phyloP scores from a whole-genome alignment of 1,139 yeast species.

The Protomyces lactucae-debilis region DNA sequence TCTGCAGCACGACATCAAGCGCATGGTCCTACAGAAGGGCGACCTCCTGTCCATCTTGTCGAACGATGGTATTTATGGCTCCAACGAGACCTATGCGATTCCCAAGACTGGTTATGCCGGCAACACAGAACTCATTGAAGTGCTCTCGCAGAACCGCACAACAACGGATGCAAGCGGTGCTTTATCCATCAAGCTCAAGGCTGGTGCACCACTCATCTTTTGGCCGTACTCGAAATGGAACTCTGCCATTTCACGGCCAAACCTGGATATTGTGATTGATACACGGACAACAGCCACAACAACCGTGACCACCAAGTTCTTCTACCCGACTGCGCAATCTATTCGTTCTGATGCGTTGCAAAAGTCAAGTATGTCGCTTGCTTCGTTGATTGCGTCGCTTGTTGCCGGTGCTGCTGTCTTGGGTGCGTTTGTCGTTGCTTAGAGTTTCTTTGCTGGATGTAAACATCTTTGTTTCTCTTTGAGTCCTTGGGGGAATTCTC shows the following conservation, averaged over 20 bases:
- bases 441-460: too few species aligned
- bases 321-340: conserved; percentile 9
- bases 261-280: conserved; percentile 6
- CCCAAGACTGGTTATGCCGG: conserved; percentile 19
- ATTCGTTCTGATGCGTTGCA: conserved; percentile 3
- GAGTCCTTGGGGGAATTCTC: too few species aligned
- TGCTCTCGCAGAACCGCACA: conserved; percentile 13
- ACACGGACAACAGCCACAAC: conserved; percentile 26
- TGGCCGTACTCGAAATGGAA: conserved; percentile 24
- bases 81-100: conserved; percentile 5
- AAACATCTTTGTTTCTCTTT: not conserved
- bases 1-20: conserved; percentile 10
- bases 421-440: not conserved
- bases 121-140: conserved; percentile 19
- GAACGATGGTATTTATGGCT: conserved; percentile 24
- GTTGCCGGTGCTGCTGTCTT: not conserved
- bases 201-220: conserved; percentile 27
- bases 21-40: conserved; percentile 16
- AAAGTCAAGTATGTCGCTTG: conserved; percentile 13
- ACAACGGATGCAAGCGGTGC: conserved; percentile 22
- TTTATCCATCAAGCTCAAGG: conserved; percentile 8
- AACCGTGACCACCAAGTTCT: conserved; percentile 21
- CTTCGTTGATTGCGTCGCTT: not conserved
- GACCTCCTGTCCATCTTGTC: conserved; percentile 21
- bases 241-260: conserved; percentile 4